Base-by-base conservation (phyloP, 2,329 filamentous ascomycete species). In the Gnomoniopsis smithogilvyi region DNA sequence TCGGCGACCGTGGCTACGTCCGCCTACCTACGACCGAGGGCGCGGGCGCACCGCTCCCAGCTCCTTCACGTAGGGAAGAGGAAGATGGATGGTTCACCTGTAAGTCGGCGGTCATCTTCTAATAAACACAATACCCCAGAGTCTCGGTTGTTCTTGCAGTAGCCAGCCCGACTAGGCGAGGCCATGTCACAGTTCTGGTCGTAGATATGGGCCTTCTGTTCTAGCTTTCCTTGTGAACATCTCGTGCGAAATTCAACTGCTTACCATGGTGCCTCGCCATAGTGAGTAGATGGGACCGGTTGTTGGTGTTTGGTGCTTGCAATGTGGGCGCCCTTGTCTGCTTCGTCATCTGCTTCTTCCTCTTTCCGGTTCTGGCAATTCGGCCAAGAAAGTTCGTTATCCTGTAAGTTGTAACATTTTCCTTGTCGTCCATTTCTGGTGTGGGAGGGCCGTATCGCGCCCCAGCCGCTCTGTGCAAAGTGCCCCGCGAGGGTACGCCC, bases 241-340 rank as follows among this genome's bases (percentile, higher is more conserved):
- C 46, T 53, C 49, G 34, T 54, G 48, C 55, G 51, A 48, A 46
- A 54, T 56, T 56, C 34, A 60, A 58, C 68, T 63, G 64, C 67
- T 69, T 64, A 72, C 72, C 67, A 8, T 51, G 52, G 33, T 30
- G 26, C 26, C 26, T 17, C 47, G 68, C 36, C n/a, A 60, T 67
- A 98, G 95, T 99, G 79, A 96, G 92, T 78, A 86, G 94, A 78
- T 98, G 94, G 95, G 95, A 99, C 77, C 90, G 94, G 59, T 79
- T 98, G 71, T 82, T 99, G 73, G 85, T 98, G 69, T 99, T 99
- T 76, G 88, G 85, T 65, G 92, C 88, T 70, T 96, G 94, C 79
- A 96, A 96, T 76, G 75, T 96, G 67, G 92, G 89, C 62, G 92
- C 95, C 64, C 81, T 92, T 64, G 91, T 90, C 66, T 94, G 96